Evolutionary conservation across 2,329 filamentous ascomycete species (phyloP), one percentile per base, ranked within the genome.

Genomic region (Trichocomaceae sp.): DNA sequence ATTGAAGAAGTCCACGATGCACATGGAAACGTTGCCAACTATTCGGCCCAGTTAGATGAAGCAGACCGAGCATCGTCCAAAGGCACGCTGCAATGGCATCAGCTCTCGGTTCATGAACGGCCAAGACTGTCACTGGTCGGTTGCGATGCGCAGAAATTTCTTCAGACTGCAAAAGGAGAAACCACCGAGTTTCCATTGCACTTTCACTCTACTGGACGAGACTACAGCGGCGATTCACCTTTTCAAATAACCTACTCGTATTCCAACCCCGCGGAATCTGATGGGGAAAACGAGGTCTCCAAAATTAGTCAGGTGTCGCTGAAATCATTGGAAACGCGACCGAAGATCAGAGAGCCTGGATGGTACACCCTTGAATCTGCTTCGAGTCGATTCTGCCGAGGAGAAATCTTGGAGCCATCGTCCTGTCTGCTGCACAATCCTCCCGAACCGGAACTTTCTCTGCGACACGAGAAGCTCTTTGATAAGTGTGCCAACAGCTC

Each of bases 401-500:
- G 93, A 46, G 91, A 97, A 62, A 84, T 99, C 4, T 80, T 92
- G 60, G 93, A 99, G 69, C 93, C 93, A 26, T 88, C 92, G 2
- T 93, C 91, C n/a, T 97, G 92, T 69, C 78, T 96, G 56, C 76
- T 99, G 52, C 79, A 95, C 61, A 99, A 97, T 61, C 93, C 93
- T 5, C 85, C 93, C 0, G 86, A 96, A 71, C 93, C 93, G 9
- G 83, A 86, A 54, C 70, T 99, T 56, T 78, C 82, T 4, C 76
- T 99, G 49, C 81, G 80, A 31, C 79, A 84, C 6, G 87, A 95
- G 62, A 86, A 90, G 59, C 90, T 99, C 44, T 87, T 89, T 51
- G 93, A 99, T 70, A 95, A 95, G 68, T 99, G 93, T 69, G 92
- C 91, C 35, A 90, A 91, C 47, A 96, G 90, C 65, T 90, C 93